Base-by-base conservation (phyloP, 2,329 filamentous ascomycete species). In the Aspergillus awamori region DNA sequence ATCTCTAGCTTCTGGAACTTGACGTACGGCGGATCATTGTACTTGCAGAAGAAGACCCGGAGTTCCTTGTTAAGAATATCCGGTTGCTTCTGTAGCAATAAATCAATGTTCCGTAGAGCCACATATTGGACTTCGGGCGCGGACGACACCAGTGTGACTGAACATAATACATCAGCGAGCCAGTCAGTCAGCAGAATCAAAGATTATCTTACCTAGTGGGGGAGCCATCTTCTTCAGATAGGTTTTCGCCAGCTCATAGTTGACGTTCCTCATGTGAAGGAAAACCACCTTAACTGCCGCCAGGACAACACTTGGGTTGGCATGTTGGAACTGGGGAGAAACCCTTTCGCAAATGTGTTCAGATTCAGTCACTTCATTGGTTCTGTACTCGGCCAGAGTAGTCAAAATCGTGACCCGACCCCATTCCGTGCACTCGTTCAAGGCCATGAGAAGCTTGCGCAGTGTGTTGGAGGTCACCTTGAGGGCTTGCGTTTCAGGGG, bases 151-250 rank as follows among this genome's bases (percentile, higher is more conserved):
- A 99, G 87, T 0, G 95, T 99, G 13, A 99, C 95, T 93, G 60
- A 30, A 17, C 5, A 64, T 53, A 61, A n/a, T 64, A 68, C 30
- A 70, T 77, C 53, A 76, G 67, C 39, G 59, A 20, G 13, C 11
- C 5, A 22, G 10, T n/a, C 6, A 5, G 13, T 38, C 17, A 54
- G 11, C 7, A 24, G 3, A 8, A 10, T 22, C n/a, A 36, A 13
- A 26, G 45, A 38, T 15, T n/a, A 11, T 74, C 84, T 66, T 82
- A 94, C 91, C 91, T 66, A 98, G 80, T 8, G 95, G 95, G 65
- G 95, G 95, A 1, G 95, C 94, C 95, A 99, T 99, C 82, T 99
- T 99, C 83, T 96, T 97, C 54, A 96, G 83, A 75, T 98, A 98
- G 64, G 91, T 92, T 70, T 89, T 87, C 65, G 90, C 89, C 48